Evolutionary conservation across 108 stramenopile genomes (phyloP).

Genomic region (Nitzschia sp.): DNA sequence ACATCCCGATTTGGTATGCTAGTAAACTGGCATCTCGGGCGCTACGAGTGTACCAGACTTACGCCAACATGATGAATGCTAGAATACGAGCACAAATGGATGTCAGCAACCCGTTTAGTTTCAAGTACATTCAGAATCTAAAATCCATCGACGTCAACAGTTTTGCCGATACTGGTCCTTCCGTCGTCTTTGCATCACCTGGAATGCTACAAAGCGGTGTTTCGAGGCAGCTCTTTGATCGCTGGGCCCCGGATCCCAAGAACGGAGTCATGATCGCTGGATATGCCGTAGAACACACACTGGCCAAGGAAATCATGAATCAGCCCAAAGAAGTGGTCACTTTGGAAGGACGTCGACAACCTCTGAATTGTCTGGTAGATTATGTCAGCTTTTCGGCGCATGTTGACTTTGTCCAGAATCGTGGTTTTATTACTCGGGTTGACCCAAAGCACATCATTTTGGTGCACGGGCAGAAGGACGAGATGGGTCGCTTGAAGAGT

Average conservation of each 20-base stretch:
- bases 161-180: slow-evolving; percentile 91
- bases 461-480: slow-evolving; percentile 97
- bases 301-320: slow-evolving; percentile 96
- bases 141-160: slow-evolving; percentile 88
- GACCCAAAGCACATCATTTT: slow-evolving; percentile 94
- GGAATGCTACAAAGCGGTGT: slow-evolving; percentile 99
- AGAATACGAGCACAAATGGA: slow-evolving; percentile 94
- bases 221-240: slow-evolving; percentile 93
- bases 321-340: slow-evolving; percentile 95
- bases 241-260: slow-evolving; percentile 94
- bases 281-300: slow-evolving; percentile 97
- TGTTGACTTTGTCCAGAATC: slow-evolving; percentile 97
- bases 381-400: slow-evolving; percentile 98
- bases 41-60: slow-evolving; percentile 97
- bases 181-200: slow-evolving; percentile 96
- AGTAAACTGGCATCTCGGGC: slow-evolving; percentile 91
- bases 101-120: slow-evolving; percentile 92
- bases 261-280: slow-evolving; percentile 98
- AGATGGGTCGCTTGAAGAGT: slow-evolving; percentile 91
- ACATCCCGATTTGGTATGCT: slow-evolving; percentile 95
- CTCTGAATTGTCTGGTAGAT: slow-evolving; percentile 91
- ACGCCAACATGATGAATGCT: slow-evolving; percentile 98
- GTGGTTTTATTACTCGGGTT: slow-evolving; percentile 85
- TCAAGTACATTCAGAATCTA: slow-evolving; percentile 86
- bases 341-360: slow-evolving; percentile 91